Conservation (phyloP, 306 rosid species). For the Coriaria nepalensis region DNA sequence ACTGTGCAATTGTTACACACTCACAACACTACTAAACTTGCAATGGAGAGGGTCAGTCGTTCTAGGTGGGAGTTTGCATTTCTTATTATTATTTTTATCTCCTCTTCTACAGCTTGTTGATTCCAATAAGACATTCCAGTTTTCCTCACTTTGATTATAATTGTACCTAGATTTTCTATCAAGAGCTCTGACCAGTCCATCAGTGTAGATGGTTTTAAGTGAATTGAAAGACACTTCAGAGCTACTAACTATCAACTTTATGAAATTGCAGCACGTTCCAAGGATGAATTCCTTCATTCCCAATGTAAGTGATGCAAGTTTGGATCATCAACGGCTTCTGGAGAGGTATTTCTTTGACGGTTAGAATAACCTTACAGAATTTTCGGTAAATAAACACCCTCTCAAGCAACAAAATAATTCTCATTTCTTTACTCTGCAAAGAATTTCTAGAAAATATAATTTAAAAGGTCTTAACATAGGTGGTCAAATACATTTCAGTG, state of each 20-base stretch:
- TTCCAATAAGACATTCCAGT: neutral
- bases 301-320: constrained; percentile 51
- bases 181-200: neutral
- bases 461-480: too few relatives aligned
- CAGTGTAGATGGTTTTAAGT: neutral
- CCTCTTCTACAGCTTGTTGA: constrained; percentile 1
- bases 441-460: too few relatives aligned
- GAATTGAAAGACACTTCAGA: too few relatives aligned
- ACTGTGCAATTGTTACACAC: too few relatives aligned
- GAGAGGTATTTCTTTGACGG: constrained; percentile 42
- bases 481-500: too few relatives aligned
- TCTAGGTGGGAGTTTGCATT: constrained; percentile 1
- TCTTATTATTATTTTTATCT: neutral
- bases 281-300: constrained; percentile 74
- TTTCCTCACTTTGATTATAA: neutral
- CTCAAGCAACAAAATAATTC: neutral
- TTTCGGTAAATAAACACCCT: neutral
- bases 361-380: constrained; percentile 3
- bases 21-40: too few relatives aligned
- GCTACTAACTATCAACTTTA: constrained; percentile 7
- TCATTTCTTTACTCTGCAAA: too few relatives aligned
- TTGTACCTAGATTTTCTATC: neutral
- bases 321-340: constrained; percentile 75
- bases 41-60: neutral
- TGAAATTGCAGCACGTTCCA: constrained; percentile 62